Conservation (phyloP, 2,329 filamentous ascomycete genomes). For the Lasiodiplodia citricola region DNA sequence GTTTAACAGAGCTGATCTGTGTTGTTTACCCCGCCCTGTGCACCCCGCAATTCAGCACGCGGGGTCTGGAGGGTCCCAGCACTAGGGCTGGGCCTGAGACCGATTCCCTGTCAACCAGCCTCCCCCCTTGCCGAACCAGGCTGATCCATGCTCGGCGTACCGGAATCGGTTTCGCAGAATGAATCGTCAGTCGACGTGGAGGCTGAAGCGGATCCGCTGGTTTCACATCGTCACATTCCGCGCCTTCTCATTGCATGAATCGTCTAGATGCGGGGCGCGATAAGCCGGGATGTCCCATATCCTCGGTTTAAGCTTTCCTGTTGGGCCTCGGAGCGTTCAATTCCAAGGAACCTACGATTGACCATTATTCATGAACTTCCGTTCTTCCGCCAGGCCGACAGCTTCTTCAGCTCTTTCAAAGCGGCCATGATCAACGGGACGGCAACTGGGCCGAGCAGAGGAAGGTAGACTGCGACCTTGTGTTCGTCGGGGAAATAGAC, state of each 20-base stretch:
- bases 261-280: background rate
- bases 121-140: background rate
- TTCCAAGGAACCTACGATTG: background rate
- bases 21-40: background rate
- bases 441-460: constrained; percentile 85
- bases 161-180: background rate
- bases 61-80: constrained; percentile 13
- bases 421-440: constrained; percentile 86
- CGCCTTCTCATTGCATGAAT: background rate
- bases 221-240: background rate
- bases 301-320: background rate
- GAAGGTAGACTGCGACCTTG: constrained; percentile 94
- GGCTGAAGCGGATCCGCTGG: constrained; percentile 8
- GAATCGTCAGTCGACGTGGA: too few relatives aligned
- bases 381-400: constrained; percentile 11
- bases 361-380: constrained; percentile 4
- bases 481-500: constrained; percentile 99
- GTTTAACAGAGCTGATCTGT: background rate
- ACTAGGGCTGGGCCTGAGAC: background rate
- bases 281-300: background rate
- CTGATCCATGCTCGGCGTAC: background rate
- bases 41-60: constrained; percentile 6
- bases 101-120: constrained; percentile 2
- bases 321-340: background rate
- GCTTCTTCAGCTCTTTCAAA: constrained; percentile 76